Percentiles rank a stretch among this genome's conserved stretches.
These are phyloP conservation scores for Pichia occidentalis DNA, from an alignment of 805 yeast genomes.

Conservation along the genomic window DNA sequence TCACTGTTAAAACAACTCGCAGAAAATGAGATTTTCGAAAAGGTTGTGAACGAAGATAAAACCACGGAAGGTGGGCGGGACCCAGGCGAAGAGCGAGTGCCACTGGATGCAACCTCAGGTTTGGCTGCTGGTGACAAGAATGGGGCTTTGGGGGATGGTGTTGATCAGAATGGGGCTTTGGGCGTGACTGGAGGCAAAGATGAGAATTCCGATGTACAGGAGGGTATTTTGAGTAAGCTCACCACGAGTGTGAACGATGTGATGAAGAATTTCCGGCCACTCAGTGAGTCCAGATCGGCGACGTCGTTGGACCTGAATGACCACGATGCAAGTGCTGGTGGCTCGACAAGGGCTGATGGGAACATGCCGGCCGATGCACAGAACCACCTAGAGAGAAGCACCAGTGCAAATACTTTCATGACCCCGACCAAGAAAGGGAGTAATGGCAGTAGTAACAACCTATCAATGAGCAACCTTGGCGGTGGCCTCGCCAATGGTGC, in stretches of 20 bases:
- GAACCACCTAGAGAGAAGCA: too few relatives aligned
- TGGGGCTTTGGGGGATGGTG: too few relatives aligned
- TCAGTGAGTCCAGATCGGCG: slow-evolving; percentile 29
- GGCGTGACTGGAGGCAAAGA: not conserved
- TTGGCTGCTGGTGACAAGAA: not conserved
- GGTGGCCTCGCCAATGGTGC: too few relatives aligned
- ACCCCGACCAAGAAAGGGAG: slow-evolving; percentile 4
- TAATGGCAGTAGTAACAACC: too few relatives aligned
- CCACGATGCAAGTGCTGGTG: too few relatives aligned
- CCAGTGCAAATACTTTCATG: too few relatives aligned
- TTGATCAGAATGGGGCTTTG: too few relatives aligned
- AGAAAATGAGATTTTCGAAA: slow-evolving; percentile 25
- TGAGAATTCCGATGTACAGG: slow-evolving; percentile 18
- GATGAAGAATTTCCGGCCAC: slow-evolving; percentile 30
- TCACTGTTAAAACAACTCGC: slow-evolving; percentile 26
- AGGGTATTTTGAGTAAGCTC: slow-evolving; percentile 24
- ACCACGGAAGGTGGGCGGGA: too few relatives aligned
- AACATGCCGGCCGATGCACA: too few relatives aligned
- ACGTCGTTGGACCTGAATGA: slow-evolving; percentile 27
- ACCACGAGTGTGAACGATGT: slow-evolving; percentile 31
- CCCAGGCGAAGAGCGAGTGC: too few relatives aligned
- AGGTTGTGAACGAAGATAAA: not conserved
- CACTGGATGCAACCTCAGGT: not conserved
- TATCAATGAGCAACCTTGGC: too few relatives aligned
- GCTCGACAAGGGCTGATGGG: too few relatives aligned